Conservation (phyloP, 371 early-diverging fungal genomes). For the Blastocladiella emersonii region DNA sequence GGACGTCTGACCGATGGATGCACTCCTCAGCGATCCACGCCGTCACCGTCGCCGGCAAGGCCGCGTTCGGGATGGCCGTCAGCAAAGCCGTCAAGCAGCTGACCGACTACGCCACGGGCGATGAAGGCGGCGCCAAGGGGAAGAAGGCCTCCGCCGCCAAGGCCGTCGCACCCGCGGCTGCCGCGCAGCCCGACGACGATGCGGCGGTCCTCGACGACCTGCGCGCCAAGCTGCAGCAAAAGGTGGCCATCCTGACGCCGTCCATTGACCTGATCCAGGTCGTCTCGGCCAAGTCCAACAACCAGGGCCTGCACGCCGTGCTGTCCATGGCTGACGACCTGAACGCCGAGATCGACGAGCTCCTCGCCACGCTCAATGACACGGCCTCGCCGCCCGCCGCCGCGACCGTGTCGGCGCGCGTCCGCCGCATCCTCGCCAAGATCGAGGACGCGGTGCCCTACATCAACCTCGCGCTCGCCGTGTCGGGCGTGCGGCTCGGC, state of each 20-base stretch:
- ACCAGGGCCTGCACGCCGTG: neutral
- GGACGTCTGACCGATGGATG: too few species aligned
- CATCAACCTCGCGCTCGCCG: conserved; percentile 42
- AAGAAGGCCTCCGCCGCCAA: neutral
- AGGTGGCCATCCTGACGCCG: conserved; percentile 3
- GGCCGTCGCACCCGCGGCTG: too few species aligned
- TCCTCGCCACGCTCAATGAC: neutral
- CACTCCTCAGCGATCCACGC: conserved; percentile 52
- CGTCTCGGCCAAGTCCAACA: conserved; percentile 4
- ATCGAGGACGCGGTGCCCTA: conserved; percentile 54
- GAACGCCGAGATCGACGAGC: neutral
- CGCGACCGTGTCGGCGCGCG: conserved; percentile 16
- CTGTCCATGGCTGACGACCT: neutral
- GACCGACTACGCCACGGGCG: neutral
- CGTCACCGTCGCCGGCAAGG: conserved; percentile 54
- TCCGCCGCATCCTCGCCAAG: conserved; percentile 29
- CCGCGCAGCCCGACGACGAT: too few species aligned
- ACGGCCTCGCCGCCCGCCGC: neutral
- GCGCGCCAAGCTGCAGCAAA: neutral
- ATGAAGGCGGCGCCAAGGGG: too few species aligned
- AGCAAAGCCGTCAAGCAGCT: conserved; percentile 36
- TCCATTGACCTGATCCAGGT: conserved; percentile 5
- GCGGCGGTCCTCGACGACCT: neutral
- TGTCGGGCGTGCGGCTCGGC: conserved; percentile 28
- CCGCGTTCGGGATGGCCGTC: conserved; percentile 53